Conservation (phyloP, 2,329 filamentous ascomycete genomes). For the Aspergillus chevalieri region DNA sequence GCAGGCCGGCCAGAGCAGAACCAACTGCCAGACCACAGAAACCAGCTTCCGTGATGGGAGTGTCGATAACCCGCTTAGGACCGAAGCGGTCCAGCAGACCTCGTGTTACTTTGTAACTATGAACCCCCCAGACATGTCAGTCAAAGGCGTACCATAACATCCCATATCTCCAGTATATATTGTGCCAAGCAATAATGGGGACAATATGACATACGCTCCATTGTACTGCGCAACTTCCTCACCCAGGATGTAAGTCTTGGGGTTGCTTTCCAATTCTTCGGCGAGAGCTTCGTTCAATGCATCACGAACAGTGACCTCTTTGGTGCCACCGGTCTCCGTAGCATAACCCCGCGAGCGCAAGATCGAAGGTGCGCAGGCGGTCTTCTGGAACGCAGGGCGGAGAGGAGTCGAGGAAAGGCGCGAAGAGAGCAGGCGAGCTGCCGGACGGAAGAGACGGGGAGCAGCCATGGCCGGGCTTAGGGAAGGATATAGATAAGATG, state of each 20-base stretch:
- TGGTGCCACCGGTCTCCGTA: slow-evolving; percentile 58
- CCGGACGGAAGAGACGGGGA: slow-evolving; percentile 58
- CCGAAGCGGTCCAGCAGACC: slow-evolving; percentile 95
- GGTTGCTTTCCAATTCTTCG: slow-evolving; percentile 90
- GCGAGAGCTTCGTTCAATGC: slow-evolving; percentile 96
- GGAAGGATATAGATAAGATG: slow-evolving; percentile 46
- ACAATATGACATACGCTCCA: slow-evolving; percentile 60
- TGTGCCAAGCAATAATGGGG: background rate
- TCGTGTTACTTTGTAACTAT: slow-evolving; percentile 95
- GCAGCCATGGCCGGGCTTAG: slow-evolving; percentile 49
- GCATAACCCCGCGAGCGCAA: slow-evolving; percentile 51
- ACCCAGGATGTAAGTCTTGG: slow-evolving; percentile 91
- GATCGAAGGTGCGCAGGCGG: slow-evolving; percentile 43
- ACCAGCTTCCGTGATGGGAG: slow-evolving; percentile 94
- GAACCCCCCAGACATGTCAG: slow-evolving; percentile 4
- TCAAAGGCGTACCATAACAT: slow-evolving; percentile 24
- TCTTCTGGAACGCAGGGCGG: slow-evolving; percentile 50
- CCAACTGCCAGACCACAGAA: slow-evolving; percentile 92
- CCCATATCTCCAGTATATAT: slow-evolving; percentile 1
- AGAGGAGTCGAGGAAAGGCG: slow-evolving; percentile 45
- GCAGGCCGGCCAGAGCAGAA: slow-evolving; percentile 86
- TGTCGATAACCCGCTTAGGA: slow-evolving; percentile 95
- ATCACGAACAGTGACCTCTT: slow-evolving; percentile 95
- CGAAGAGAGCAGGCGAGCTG: slow-evolving; percentile 56
- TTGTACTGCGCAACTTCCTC: slow-evolving; percentile 99